Base-by-base conservation (phyloP, 2,329 filamentous ascomycete genomes). In the Nigrospora osmanthi region DNA sequence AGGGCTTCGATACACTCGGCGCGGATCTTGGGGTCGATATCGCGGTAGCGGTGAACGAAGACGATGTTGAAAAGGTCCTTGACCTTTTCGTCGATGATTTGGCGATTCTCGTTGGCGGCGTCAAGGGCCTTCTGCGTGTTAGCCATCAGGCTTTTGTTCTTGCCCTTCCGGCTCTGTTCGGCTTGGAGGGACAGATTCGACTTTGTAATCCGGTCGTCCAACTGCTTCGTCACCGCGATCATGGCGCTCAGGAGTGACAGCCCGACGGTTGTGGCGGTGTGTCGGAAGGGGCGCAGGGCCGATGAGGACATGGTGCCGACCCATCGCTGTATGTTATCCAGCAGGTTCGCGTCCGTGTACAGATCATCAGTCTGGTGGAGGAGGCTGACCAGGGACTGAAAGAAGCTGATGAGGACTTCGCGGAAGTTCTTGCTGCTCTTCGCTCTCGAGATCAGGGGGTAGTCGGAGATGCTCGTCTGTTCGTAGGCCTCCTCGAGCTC, bases 41-140 rank as follows among this genome's bases (percentile, higher is more conserved):
- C 93, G 49, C 93, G 87, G 64, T 97, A 98, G 40, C 93, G 83
- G 65, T 98, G 91, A 30, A 96, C 85, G 60, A 95, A 98, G 39
- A 97, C 83, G 2, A 87, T 87, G 54, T 95, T 87, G 59, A 97
- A 95, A 56, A 89, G 88, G 53, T 94, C 89, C 53, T 84, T 84
- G 47, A 97, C 81, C 48, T 83, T 75, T 30, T 78, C 76, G 51
- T 87, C 83, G 43, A 89, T 79, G 12, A 76, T 70, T 47, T 87
- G 82, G 32, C 87, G 76, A 58, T 82, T 83, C 49, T 80, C 70
- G 51, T 83, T 82, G 33, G 83, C 81, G 52, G 89, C 80, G 37
- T 84, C 75, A 35, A 91, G 73, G 45, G 81, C 85, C 36, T 78
- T 73, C 58, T 94, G 80, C 19, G 93, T 81, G 12, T 85, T 82